Base-by-base conservation (phyloP, 2,329 filamentous ascomycete genomes). In the Cercospora zeae-maydis region DNA sequence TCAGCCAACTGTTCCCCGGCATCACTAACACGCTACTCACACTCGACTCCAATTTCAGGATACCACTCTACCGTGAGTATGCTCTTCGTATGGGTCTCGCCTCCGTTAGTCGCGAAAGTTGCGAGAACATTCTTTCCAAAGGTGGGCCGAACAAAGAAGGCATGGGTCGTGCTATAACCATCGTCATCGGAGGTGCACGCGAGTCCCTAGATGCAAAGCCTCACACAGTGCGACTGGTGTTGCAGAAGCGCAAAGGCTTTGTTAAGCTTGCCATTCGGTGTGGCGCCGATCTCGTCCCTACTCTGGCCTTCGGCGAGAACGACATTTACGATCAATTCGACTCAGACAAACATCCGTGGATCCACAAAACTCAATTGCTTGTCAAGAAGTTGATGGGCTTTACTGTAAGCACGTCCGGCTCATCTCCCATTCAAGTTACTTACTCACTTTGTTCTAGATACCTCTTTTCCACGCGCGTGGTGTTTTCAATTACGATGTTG, bases 401-500 rank as follows among this genome's bases (percentile, higher is more conserved):
- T 72, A 98, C 95, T 0, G 83, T 98, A 10, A 93, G 95, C 0
- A 84, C 96, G 30, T 89, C 97, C 71, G 92, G 61, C 34, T 11
- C 52, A 4, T 92, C 61, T 96, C 96, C 6, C 19, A 27, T 13
- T n/a, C n/a, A n/a, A n/a, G 1, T 34, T 37, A 14, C 11, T 33
- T 34, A 19, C 49, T 53, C 30, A 53, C n/a, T 19, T 5, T 16
- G 6, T 51, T 33, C 71, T 96, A 93, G 0, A 82, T 96, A 10
- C 93, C 93, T 0, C 84, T 96, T 30, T 89, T 97, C 71, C 92
- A 96, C 75, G 93, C 92, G 2, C 82, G 93, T 33, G 93, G 93
- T 11, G 88, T 98, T 42, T 96, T 98, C 79, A 99, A 99, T 77
- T 98, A 99, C 74, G 95, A 99, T 75, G 91, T 97, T 13, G 95